Conservation (phyloP, 164 flowering plant species). For the Chimonanthus praecox region DNA sequence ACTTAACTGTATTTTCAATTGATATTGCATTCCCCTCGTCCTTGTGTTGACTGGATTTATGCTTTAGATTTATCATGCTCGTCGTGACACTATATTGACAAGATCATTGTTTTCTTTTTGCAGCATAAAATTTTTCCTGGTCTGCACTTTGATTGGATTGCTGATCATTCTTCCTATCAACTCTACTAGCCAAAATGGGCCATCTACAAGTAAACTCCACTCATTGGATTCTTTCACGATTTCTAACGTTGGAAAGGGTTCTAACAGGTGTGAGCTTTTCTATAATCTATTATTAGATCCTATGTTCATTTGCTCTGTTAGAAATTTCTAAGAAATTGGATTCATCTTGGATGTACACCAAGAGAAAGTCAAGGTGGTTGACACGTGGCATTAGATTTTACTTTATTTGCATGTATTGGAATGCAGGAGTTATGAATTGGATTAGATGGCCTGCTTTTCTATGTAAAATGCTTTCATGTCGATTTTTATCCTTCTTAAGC, state of each 20-base stretch:
- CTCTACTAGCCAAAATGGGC: slow-evolving; percentile 31
- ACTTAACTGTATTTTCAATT: too few relatives aligned
- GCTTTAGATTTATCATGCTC: too few relatives aligned
- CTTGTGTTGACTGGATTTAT: too few relatives aligned
- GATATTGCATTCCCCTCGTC: too few relatives aligned
- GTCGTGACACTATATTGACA: background rate
- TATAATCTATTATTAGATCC: background rate
- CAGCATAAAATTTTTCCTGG: slow-evolving; percentile 68
- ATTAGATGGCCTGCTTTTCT: too few relatives aligned
- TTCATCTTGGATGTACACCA: too few relatives aligned
- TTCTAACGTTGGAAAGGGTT: slow-evolving; percentile 61
- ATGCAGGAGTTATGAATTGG: too few relatives aligned
- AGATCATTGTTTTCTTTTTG: slow-evolving; percentile 10
- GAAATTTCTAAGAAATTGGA: background rate
- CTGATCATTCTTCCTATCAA: slow-evolving; percentile 75
- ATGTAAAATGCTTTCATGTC: too few relatives aligned
- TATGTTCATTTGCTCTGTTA: background rate
- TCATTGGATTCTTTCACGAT: slow-evolving; percentile 67
- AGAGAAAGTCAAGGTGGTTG: too few relatives aligned
- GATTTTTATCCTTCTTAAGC: too few relatives aligned
- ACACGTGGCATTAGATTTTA: too few relatives aligned
- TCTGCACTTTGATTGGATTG: slow-evolving; percentile 60
- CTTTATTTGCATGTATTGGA: too few relatives aligned
- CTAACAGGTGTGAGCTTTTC: slow-evolving; percentile 44
- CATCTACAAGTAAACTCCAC: slow-evolving; percentile 15